These are phyloP conservation scores for sunflower (Helianthus annuus) DNA, from an alignment of 129 eudicot species.

Conservation along the genomic window DNA sequence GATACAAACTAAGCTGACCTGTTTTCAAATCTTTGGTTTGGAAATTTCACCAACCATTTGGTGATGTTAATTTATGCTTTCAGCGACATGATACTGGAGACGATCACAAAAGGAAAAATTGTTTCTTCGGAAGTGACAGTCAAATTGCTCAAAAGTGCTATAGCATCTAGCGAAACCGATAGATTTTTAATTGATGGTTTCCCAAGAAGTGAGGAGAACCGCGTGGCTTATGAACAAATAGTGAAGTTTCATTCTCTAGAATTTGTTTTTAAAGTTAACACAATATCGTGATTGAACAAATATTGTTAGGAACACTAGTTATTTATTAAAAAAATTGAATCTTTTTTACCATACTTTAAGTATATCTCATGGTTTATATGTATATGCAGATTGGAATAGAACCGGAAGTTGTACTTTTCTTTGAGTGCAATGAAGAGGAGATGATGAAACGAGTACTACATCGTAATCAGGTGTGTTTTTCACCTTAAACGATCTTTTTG, in stretches of 20 bases:
- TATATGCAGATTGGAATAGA: conserved; percentile 66
- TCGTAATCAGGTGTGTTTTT: conserved; percentile 70
- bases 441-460: conserved; percentile 87
- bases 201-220: conserved; percentile 93
- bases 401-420: conserved; percentile 84
- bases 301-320: not conserved
- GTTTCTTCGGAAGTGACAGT: conserved; percentile 96
- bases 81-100: conserved; percentile 78
- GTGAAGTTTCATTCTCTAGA: conserved; percentile 56
- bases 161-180: conserved; percentile 50
- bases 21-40: not conserved
- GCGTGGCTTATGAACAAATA: conserved; percentile 66
- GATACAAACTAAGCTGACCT: not conserved
- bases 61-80: conserved; percentile 30
- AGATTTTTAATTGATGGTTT: conserved; percentile 87
- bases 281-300: not conserved
- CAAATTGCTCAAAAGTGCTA: conserved; percentile 61
- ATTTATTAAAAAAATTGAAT: not conserved
- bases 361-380: conserved; percentile 30
- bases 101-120: conserved; percentile 77
- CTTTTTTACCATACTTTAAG: not conserved
- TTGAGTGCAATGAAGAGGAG: conserved; percentile 87
- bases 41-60: not conserved
- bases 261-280: not conserved
- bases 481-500: not conserved